Base-by-base conservation (phyloP, 176 grass and related monocot species). In the Cymbopogon citratus region DNA sequence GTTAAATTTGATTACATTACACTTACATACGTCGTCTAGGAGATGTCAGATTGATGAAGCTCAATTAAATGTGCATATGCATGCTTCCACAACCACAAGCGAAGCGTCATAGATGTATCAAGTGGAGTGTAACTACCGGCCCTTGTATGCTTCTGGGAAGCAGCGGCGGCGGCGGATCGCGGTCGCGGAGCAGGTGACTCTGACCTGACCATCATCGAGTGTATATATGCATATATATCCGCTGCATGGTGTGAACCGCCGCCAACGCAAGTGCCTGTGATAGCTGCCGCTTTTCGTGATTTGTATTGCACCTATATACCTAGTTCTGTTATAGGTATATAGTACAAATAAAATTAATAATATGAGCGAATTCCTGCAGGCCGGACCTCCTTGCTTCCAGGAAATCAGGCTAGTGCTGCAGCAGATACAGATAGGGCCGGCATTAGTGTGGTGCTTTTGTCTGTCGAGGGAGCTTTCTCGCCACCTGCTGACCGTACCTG, bases 91-190 rank as follows among this genome's bases (percentile, higher is more conserved):
- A 49, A 40, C 1, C 36, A 3, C 3, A 38, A 48, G 19, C 8
- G 52, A 57, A 57, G 21, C 19, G 21, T 57, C 52, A 23, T 61
- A 8, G 57, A 61, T 26, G 57, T 23, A 61, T 26, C 7, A 12
- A 61, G 57, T 61, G 57, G 23, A 61, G 56, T 60, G 56, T 27
- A 45, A 39, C 39, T 44, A 44, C n/a, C 23, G 3, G 38, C 38
- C 36, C 38, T 71, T 71, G 40, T 71, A 41, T 71, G 69, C 69
- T 71, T 71, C 69, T 45, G 69, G 23, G 69, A 71, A 71, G 69
- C 69, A 10, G 69, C 69, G 69, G n/a, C 39, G 67, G n/a, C 67
- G 67, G 67, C 67, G 69, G 5, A 12, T 12, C 26, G 40, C 34
- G 5, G 34, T n/a, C 4, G 34, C 34, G 5, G 69, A 45, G 69